Evolutionary conservation across 176 grass and related monocot genomes (phyloP), one percentile per base, ranked within the genome.

Genomic region (Aegilops longissima): DNA sequence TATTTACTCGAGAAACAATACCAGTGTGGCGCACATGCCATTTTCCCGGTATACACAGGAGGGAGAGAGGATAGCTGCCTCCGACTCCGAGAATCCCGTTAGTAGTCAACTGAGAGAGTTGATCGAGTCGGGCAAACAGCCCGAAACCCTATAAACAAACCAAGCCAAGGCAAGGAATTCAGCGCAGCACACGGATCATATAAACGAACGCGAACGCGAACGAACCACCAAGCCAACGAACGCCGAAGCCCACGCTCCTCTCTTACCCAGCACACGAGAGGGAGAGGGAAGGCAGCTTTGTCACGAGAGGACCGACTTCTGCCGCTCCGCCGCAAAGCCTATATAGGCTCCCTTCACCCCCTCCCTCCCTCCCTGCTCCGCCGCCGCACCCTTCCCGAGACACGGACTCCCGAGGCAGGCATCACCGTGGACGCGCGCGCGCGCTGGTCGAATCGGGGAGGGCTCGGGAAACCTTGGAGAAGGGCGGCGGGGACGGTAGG

Each of bases 71-170:
- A 21, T 3, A 61, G 36, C 16, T 62, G 54, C 16, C 42, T 61
- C 45, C 9, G 20, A 72, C 61, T 61, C 33, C 21, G 20, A 72
- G 66, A 66, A 74, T 80, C 66, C 58, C 30, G 54, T 3, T 17
- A 58, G 5, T 24, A 89, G 87, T 89, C 87, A 89, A 81, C 47
- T 20, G 18, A 56, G 1, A 20, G 54, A 58, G 54, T 58, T 58
- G 18, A 58, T 52, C 17, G 17, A 56, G 52, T 56, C 52, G 42
- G 13, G 14, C 30, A 36, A 51, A 61, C 36, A 31, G 36, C 21
- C 9, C 12, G 5, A 47, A 74, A 74, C 42, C 17, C 52, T 18
- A 3, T 35, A 29, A 21, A 21, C 84, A 80, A 52, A 39, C 29
- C 17, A 72, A 35, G 20, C 8, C 7, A 33, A 33, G 10, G 24